Conservation (phyloP, 2,329 filamentous ascomycete genomes). For the Cyclaneusma minus region DNA sequence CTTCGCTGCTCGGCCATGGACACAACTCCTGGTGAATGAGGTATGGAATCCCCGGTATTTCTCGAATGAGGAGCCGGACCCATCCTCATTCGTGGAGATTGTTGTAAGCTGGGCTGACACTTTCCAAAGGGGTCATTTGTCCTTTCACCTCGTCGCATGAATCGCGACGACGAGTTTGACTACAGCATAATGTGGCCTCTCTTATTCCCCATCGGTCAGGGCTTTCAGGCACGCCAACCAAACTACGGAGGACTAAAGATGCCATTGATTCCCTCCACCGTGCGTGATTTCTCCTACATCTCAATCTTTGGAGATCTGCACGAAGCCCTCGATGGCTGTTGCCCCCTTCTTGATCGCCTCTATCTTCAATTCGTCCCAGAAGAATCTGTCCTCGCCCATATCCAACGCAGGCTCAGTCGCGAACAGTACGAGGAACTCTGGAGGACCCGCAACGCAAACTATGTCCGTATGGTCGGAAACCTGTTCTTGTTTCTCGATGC, state of each 20-base stretch:
- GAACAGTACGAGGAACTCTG: conserved; percentile 13
- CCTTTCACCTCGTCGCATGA: too few species aligned
- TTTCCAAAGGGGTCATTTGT: too few species aligned
- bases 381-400: too few species aligned
- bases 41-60: too few species aligned
- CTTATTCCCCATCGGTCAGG: too few species aligned
- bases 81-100: too few species aligned
- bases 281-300: conserved; percentile 40
- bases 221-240: too few species aligned
- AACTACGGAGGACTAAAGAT: conserved; percentile 4
- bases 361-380: conserved; percentile 37
- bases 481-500: conserved; percentile 15
- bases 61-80: too few species aligned
- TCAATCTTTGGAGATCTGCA: conserved; percentile 51
- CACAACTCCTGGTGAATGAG: conserved; percentile 45
- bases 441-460: conserved; percentile 16
- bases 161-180: too few species aligned
- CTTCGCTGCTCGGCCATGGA: conserved; percentile 48
- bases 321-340: conserved; percentile 27
- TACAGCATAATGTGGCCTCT: too few species aligned
- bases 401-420: conserved; percentile 17
- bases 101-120: too few species aligned
- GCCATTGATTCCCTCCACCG: conserved; percentile 22
- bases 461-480: conserved; percentile 14
- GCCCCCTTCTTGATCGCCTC: conserved; percentile 34